Conservation (phyloP, 2,329 filamentous ascomycete genomes). For the Diaporthe velutina region DNA sequence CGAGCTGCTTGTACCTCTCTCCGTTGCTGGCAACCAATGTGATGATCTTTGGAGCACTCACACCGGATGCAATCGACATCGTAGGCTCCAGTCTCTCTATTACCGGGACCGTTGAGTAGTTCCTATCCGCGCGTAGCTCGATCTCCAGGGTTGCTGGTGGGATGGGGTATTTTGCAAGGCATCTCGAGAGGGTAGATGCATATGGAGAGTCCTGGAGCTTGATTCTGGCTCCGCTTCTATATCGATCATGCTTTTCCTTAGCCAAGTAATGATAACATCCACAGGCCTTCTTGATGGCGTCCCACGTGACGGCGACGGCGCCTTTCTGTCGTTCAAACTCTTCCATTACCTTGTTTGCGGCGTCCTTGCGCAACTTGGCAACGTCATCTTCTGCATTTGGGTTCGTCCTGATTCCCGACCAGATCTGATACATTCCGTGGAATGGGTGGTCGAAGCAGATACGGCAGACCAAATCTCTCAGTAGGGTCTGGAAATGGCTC, state of each 20-base stretch:
- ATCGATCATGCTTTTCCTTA: slow-evolving; percentile 58
- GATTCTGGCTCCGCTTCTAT: slow-evolving; percentile 67
- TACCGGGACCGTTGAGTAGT: slow-evolving; percentile 84
- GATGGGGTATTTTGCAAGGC: slow-evolving; percentile 75
- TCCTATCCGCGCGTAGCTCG: slow-evolving; percentile 76
- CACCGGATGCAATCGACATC: slow-evolving; percentile 88
- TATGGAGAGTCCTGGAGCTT: slow-evolving; percentile 69
- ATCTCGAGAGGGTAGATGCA: slow-evolving; percentile 73
- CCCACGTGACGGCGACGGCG: slow-evolving; percentile 71
- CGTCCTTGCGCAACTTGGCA: slow-evolving; percentile 78
- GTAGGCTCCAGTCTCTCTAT: slow-evolving; percentile 78
- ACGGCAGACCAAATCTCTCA: slow-evolving; percentile 80
- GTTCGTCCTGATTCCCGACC: slow-evolving; percentile 80
- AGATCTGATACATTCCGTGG: slow-evolving; percentile 97
- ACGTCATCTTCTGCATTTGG: slow-evolving; percentile 79
- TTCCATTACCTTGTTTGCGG: slow-evolving; percentile 77
- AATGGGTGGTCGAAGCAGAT: slow-evolving; percentile 96
- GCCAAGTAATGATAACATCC: slow-evolving; percentile 75
- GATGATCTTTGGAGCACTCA: slow-evolving; percentile 94
- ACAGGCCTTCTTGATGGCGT: slow-evolving; percentile 80
- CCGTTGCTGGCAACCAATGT: slow-evolving; percentile 86
- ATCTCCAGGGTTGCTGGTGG: slow-evolving; percentile 93
- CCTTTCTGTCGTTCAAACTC: slow-evolving; percentile 66
- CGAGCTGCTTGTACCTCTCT: slow-evolving; percentile 85
- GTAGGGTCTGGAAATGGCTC: slow-evolving; percentile 79